Percentiles rank a stretch among this genome's conserved stretches.
These are phyloP conservation scores for Miamiensis avidus DNA, from an alignment of 169 alveolate species.

Conservation along the genomic window DNA sequence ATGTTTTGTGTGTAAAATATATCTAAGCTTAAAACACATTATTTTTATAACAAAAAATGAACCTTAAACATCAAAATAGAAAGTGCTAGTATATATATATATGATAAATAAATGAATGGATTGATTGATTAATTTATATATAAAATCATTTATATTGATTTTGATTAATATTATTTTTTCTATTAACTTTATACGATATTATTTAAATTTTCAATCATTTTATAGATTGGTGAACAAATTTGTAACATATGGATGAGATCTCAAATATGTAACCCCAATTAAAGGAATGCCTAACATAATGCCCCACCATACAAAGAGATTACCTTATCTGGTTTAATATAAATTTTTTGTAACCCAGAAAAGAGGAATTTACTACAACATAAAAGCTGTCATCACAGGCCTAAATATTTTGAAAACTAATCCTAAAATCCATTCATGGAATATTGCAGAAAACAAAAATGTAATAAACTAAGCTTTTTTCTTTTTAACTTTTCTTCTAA, in stretches of 20 bases:
- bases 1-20: no score
- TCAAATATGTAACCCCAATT: slow-evolving; percentile 2
- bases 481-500: slow-evolving; percentile 22
- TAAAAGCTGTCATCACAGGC: slow-evolving; percentile 36
- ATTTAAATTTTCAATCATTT: not conserved
- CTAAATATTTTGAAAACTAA: slow-evolving; percentile 27
- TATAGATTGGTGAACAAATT: not conserved
- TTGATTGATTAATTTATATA: no score
- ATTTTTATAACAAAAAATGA: no score
- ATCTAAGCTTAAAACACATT: no score
- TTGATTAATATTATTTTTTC: no score
- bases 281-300: slow-evolving; percentile 18
- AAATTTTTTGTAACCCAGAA: slow-evolving; percentile 12
- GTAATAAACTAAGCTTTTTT: slow-evolving; percentile 25
- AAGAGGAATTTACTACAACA: slow-evolving; percentile 34
- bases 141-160: no score
- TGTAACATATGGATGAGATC: slow-evolving; percentile 5
- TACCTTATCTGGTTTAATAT: slow-evolving; percentile 24
- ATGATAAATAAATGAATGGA: no score
- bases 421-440: slow-evolving; percentile 37
- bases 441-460: slow-evolving; percentile 31
- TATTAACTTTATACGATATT: no score
- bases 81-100: no score
- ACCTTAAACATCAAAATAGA: no score
- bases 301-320: slow-evolving; percentile 29